Percentiles rank a stretch among this genome's conserved stretches.
Evolutionary conservation across 2,329 filamentous ascomycete species (phyloP).

Genomic region (Lachnellula hyalina): DNA sequence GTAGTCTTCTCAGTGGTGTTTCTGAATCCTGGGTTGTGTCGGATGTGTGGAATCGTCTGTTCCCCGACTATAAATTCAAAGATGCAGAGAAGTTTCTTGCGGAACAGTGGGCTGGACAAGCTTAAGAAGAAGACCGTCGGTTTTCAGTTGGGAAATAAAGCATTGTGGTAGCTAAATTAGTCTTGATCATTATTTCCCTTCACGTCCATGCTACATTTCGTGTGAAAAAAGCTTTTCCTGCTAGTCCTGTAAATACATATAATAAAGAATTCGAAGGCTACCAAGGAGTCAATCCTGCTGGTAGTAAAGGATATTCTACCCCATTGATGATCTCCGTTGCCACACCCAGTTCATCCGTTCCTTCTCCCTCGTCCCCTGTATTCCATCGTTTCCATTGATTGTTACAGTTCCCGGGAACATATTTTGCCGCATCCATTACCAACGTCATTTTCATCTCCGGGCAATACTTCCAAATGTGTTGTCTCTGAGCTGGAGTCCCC

Average conservation of each 20-base stretch:
- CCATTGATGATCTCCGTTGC: slow-evolving; percentile 28
- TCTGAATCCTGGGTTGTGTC: slow-evolving; percentile 23
- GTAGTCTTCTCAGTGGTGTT: slow-evolving; percentile 35
- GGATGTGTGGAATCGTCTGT: slow-evolving; percentile 33
- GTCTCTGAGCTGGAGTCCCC: slow-evolving; percentile 42
- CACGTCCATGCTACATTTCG: no score
- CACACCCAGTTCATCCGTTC: slow-evolving; percentile 2
- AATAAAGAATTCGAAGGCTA: slow-evolving; percentile 10
- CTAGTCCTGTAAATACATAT: no score
- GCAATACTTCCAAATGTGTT: slow-evolving; percentile 51
- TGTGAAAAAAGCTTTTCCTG: no score
- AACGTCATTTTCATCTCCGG: slow-evolving; percentile 55
- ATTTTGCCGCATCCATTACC: slow-evolving; percentile 48
- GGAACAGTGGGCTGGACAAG: slow-evolving; percentile 35
- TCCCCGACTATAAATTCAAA: slow-evolving; percentile 33
- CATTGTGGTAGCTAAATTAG: no score
- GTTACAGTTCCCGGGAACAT: slow-evolving; percentile 44
- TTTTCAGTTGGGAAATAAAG: no score
- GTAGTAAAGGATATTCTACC: slow-evolving; percentile 29
- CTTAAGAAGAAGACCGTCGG: not conserved
- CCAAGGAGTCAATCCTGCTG: slow-evolving; percentile 27
- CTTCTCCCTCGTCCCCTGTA: slow-evolving; percentile 19
- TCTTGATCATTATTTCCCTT: no score
- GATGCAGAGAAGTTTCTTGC: slow-evolving; percentile 24
- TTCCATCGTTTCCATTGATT: slow-evolving; percentile 40